phyloP scores from a whole-genome alignment of 345 rosid species.

The Eucalyptus tenuipes region DNA sequence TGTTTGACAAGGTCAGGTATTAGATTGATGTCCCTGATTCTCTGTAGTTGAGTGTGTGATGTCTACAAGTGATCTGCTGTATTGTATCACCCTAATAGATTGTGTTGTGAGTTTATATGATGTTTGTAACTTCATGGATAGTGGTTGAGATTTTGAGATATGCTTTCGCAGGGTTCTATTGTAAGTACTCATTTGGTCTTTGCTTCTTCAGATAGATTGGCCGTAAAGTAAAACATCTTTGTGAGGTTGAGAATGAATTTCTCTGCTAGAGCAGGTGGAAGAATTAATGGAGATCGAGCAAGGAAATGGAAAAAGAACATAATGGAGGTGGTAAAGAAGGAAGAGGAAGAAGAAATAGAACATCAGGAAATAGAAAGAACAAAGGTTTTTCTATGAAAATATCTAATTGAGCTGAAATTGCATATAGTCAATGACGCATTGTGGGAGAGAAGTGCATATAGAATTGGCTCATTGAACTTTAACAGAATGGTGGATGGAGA shows the following conservation, averaged over 20 bases:
- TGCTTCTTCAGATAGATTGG: not conserved
- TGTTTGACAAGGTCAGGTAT: not conserved
- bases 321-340: not conserved
- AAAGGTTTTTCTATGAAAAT: not conserved
- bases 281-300: not conserved
- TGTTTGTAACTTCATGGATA: not conserved
- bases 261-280: not conserved
- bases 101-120: not conserved
- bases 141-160: rapidly evolving
- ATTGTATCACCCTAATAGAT: not conserved
- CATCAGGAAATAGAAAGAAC: not conserved
- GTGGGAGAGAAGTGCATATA: not conserved
- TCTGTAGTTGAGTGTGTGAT: not conserved
- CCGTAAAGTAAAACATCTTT: not conserved
- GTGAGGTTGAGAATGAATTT: not conserved
- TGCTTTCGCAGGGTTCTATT: rapidly evolving
- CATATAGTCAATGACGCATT: too few relatives aligned
- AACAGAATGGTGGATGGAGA: rapidly evolving
- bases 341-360: not conserved
- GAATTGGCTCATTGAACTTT: not conserved
- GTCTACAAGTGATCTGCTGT: not conserved
- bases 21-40: not conserved
- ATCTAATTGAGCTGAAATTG: not conserved
- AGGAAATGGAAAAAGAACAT: not conserved
- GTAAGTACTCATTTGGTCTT: not conserved